Conservation (phyloP, 2,329 filamentous ascomycete species). For the Sarocladium brachiariae region DNA sequence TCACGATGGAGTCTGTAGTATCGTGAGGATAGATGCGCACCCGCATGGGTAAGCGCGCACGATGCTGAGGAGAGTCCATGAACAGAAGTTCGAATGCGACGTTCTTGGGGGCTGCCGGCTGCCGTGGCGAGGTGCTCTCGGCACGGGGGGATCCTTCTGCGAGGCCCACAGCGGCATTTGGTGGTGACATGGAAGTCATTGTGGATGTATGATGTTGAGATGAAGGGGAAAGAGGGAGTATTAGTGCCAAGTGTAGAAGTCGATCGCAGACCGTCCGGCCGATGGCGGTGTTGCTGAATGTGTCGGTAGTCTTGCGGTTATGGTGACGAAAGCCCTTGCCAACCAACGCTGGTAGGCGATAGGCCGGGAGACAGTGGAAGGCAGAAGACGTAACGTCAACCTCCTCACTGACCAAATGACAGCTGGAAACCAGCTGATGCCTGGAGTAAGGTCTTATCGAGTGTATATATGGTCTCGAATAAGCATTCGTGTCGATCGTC, state of each 20-base stretch:
- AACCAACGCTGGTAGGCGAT: slow-evolving; percentile 2
- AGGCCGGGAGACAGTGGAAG: not conserved
- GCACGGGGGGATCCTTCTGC: slow-evolving; percentile 32
- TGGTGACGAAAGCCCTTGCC: slow-evolving; percentile 8
- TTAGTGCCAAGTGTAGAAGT: not conserved
- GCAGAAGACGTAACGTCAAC: not conserved
- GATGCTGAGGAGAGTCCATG: slow-evolving; percentile 58
- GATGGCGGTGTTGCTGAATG: slow-evolving; percentile 2
- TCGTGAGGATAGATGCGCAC: slow-evolving; percentile 93
- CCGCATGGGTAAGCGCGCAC: slow-evolving; percentile 73
- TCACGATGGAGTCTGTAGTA: slow-evolving; percentile 94
- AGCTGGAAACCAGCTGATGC: slow-evolving; percentile 2
- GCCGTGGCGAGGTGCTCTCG: slow-evolving; percentile 40
- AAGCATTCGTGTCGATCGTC: slow-evolving; percentile 6
- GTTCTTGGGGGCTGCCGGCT: slow-evolving; percentile 54
- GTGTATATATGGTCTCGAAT: not conserved
- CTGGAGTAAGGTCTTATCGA: not conserved
- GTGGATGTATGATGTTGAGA: slow-evolving; percentile 14
- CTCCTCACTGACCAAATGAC: slow-evolving; percentile 4
- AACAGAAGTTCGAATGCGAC: slow-evolving; percentile 74
- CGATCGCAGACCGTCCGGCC: slow-evolving; percentile 11
- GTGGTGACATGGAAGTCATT: slow-evolving; percentile 43
- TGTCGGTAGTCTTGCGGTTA: slow-evolving; percentile 14
- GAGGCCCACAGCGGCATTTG: slow-evolving; percentile 26
- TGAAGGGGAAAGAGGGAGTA: not conserved